phyloP scores from a whole-genome alignment of 2,329 filamentous ascomycete genomes.

The Hymenoscyphus infarciens region DNA sequence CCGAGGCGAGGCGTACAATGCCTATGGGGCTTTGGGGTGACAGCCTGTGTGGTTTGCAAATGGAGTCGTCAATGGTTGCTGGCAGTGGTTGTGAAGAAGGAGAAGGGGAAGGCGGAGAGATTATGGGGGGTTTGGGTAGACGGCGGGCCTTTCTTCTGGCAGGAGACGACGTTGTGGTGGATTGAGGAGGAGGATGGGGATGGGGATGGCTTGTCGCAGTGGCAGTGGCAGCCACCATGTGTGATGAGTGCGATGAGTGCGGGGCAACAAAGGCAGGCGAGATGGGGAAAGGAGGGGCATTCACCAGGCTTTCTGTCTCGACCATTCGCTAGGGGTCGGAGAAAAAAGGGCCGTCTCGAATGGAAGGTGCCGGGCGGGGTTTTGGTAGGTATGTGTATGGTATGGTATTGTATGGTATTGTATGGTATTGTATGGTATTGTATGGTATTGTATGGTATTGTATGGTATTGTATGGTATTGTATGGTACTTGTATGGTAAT shows the following conservation, averaged over 20 bases:
- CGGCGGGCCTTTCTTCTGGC: conserved; percentile 27
- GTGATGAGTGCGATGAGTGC: neutral
- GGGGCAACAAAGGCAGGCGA: conserved; percentile 12
- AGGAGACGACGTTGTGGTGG: conserved; percentile 30
- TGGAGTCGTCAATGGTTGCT: conserved; percentile 19
- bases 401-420: too few species aligned
- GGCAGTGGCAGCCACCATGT: too few species aligned
- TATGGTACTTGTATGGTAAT: neutral
- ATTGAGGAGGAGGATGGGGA: conserved; percentile 12
- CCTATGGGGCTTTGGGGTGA: conserved; percentile 28
- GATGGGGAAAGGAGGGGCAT: conserved; percentile 16
- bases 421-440: too few species aligned
- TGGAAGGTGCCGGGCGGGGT: neutral
- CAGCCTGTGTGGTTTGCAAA: conserved; percentile 24
- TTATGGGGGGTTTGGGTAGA: conserved; percentile 20
- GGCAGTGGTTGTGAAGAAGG: conserved; percentile 14
- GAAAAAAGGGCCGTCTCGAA: conserved; percentile 7
- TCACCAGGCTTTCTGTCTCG: conserved; percentile 14
- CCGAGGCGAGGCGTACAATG: conserved; percentile 34
- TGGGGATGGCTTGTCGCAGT: neutral
- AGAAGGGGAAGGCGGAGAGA: conserved; percentile 11
- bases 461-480: too few species aligned
- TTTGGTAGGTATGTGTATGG: neutral
- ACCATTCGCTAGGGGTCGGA: conserved; percentile 1
- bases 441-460: too few species aligned